Conservation (phyloP, 1,284 basidiomycete species). For the Leccinum insigne region DNA sequence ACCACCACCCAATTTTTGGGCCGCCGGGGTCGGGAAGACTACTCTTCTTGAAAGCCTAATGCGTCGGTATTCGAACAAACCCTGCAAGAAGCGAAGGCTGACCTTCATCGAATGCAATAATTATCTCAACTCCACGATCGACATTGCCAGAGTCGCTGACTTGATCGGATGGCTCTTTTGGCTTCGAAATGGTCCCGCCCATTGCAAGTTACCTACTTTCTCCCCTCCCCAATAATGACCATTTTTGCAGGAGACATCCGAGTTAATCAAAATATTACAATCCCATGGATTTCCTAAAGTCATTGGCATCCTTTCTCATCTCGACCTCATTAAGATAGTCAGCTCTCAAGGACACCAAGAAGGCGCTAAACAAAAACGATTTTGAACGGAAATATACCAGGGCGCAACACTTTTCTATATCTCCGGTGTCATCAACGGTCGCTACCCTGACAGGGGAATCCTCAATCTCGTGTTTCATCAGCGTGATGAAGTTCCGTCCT, state of each 20-base stretch:
- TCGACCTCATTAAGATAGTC: constrained; percentile 84
- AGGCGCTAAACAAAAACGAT: constrained; percentile 82
- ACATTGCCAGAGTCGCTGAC: no score
- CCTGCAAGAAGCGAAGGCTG: constrained; percentile 39
- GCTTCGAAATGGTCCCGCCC: no score
- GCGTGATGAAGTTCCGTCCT: constrained; percentile 99
- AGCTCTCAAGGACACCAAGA: constrained; percentile 90
- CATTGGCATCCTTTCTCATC: no score
- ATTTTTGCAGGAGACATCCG: background rate
- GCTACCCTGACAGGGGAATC: constrained; percentile 97
- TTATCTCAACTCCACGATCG: no score
- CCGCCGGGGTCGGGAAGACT: constrained; percentile 98
- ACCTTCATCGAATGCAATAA: no score
- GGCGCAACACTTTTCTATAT: constrained; percentile 99
- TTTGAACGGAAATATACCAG: constrained; percentile 99
- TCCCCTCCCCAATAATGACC: background rate
- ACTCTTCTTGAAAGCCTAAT: constrained; percentile 94
- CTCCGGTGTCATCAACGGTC: constrained; percentile 96
- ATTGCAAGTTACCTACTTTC: accelerated
- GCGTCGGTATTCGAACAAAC: constrained; percentile 95
- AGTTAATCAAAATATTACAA: no score
- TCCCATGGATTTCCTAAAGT: no score
- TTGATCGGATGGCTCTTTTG: no score
- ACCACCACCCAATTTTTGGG: constrained; percentile 95
- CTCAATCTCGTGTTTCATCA: constrained; percentile 97